Evolutionary conservation across 1,284 basidiomycete species (phyloP).

Genomic region (Moesziomyces globuligerus): DNA sequence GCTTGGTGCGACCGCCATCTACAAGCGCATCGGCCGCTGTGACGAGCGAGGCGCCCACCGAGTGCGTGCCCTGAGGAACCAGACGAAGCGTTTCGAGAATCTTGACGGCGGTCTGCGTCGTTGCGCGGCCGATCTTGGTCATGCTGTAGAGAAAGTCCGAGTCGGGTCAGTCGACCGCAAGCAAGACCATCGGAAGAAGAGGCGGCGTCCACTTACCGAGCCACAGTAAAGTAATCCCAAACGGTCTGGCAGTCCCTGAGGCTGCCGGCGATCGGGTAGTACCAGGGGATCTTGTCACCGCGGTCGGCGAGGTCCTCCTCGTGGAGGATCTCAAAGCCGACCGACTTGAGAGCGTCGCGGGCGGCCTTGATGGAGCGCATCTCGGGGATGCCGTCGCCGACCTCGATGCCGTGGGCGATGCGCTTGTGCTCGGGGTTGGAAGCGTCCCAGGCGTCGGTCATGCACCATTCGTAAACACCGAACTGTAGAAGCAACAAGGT

Average conservation of each 20-base stretch:
- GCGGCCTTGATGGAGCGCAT: slow-evolving; percentile 84
- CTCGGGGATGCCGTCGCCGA: slow-evolving; percentile 97
- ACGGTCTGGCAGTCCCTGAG: slow-evolving; percentile 88
- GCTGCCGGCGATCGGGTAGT: slow-evolving; percentile 95
- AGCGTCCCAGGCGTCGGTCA: slow-evolving; percentile 94
- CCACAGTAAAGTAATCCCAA: slow-evolving; percentile 77
- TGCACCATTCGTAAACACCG: slow-evolving; percentile 98
- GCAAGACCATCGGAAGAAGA: no score
- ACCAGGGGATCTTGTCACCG: slow-evolving; percentile 84
- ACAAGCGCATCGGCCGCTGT: slow-evolving; percentile 83
- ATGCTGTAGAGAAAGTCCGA: no score
- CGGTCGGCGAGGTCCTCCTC: slow-evolving; percentile 95
- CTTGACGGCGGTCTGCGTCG: slow-evolving; percentile 84
- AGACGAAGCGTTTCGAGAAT: slow-evolving; percentile 81
- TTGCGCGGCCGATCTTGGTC: slow-evolving; percentile 84
- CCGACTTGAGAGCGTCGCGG: slow-evolving; percentile 80
- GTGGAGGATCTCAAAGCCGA: slow-evolving; percentile 88
- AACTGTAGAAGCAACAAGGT: slow-evolving; percentile 73
- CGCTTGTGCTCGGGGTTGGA: slow-evolving; percentile 87
- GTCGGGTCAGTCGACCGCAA: no score
- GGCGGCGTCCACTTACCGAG: no score
- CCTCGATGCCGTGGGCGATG: slow-evolving; percentile 79
- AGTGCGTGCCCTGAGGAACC: slow-evolving; percentile 90
- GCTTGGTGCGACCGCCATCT: slow-evolving; percentile 85
- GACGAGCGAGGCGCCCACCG: slow-evolving; percentile 89